phyloP scores from a whole-genome alignment of 208 protist genomes.

The Phytomonas sp. region DNA sequence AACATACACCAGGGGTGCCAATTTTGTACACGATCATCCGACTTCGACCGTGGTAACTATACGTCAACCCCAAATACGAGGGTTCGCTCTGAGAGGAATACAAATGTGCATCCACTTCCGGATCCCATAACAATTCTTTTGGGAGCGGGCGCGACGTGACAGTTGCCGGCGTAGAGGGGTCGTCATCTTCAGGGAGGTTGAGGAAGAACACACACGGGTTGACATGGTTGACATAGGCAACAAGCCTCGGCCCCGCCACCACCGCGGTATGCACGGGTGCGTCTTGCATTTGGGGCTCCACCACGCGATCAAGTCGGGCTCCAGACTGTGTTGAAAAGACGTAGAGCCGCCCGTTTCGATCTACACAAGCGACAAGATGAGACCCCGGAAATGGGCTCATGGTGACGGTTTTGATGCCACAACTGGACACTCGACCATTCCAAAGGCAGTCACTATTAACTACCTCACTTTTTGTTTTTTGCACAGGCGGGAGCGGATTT shows the following conservation, averaged over 20 bases:
- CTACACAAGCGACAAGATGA: constrained; percentile 20
- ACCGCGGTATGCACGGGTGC: constrained; percentile 18
- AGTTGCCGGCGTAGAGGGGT: no score
- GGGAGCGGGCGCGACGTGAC: constrained; percentile 18
- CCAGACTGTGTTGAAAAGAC: constrained; percentile 11
- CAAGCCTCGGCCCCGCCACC: constrained; percentile 23
- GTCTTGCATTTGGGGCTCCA: background rate
- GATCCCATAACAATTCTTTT: constrained; percentile 15
- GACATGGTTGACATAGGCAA: constrained; percentile 23
- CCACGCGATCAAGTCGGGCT: background rate
- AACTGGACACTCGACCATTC: constrained; percentile 53
- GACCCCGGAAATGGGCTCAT: constrained; percentile 25
- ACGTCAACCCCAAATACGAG: constrained; percentile 18
- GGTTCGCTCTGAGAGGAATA: constrained; percentile 19
- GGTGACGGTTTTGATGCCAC: constrained; percentile 26
- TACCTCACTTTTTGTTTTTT: constrained; percentile 32
- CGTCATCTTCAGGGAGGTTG: background rate
- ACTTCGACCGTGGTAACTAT: constrained; percentile 19
- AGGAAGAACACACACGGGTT: constrained; percentile 15
- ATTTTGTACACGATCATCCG: constrained; percentile 24
- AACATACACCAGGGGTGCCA: constrained; percentile 24
- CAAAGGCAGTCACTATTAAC: constrained; percentile 45
- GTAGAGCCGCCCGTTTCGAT: constrained; percentile 26
- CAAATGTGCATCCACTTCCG: constrained; percentile 17
- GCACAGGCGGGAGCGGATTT: constrained; percentile 35